Base-by-base conservation (phyloP, 768 basidiomycete genomes). In the Amanita phalloides region DNA sequence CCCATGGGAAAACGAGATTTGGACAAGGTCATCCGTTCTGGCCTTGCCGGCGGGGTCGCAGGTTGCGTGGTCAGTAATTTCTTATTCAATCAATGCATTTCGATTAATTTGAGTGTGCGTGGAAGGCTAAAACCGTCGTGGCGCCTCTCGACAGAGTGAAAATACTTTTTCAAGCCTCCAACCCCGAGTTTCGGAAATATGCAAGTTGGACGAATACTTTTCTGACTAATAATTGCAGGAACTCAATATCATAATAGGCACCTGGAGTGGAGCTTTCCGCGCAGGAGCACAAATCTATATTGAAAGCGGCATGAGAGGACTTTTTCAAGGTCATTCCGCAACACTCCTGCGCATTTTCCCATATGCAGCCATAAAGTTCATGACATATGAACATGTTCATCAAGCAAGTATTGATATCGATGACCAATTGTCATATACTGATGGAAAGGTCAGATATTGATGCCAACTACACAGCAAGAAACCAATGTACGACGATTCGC, bases 121-220 rank as follows among this genome's bases (percentile, higher is more conserved):
- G 20, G 43, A 57, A 95, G 94, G 92, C 93, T 45, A 95, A 95
- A 69, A 91, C 92, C 10, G 85, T 84, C 30, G 90, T 96, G 41
- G 96, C 96, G 17, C 96, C 96, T 3, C 77, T 99, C 45, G 96
- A 99, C 66, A 77, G 96, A 63, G 94, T 99, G 59, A 99, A 99
- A 71, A 99, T 99, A 60, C 82, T 99, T 45, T 96, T 98, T 63
- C 95, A 99, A 66, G 91, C 96, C 0, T 90, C 90, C 6, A 96
- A 95, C 66, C 88, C 89, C 6, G 95, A 98, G 53, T 99, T 88
- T 63, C 78, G 81, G 63, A 90, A 92, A 66, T 98, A 94, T 69
- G 81, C 93, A 53, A 94, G 94, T 90, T 53, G 53, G 79, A 17
- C 26, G 13, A 26, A 26, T 38, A 43, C 44, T 43, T 36, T 33